Evolutionary conservation across 208 protist genomes (phyloP), one percentile per base, ranked within the genome.

Genomic region (Herpetomonas samuelpessoai): DNA sequence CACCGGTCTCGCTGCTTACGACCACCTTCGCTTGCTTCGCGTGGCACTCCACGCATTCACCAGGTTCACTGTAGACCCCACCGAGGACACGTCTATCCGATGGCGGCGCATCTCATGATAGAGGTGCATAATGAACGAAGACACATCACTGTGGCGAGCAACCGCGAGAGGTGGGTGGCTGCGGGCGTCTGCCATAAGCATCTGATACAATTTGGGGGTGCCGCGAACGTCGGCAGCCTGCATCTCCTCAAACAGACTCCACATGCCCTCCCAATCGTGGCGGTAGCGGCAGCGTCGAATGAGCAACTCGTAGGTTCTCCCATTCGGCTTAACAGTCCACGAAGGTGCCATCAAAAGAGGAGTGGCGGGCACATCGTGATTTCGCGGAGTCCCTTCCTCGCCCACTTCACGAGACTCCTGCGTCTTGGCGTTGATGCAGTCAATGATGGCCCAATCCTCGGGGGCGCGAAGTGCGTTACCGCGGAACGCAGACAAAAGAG

Each of bases 31-130:
- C 22, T 54, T 57, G 25, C 71, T 53, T 0, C 79, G 74, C 0
- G 83, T 74, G 16, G 62, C 56, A 41, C 76, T 86, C 88, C 88
- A 95, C 0, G 88, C 84, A 31, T 91, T 91, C 12, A 95, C 65
- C 18, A 95, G 45, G 56, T 56, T 87, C 6, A 88, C 39, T 0
- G 76, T 87, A 38, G 52, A 72, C 6, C 63, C 63, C 6, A 91
- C 55, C 6, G 80, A 77, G 6, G 48, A 68, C 0, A 92, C 71
- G 39, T 94, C 82, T 2, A 82, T 50, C n/a, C 75, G 62, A 49
- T 75, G 50, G 3, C 57, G 45, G 2, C 69, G 74, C 65, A 91
- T 83, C 14, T 94, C 75, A 0, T 74, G 54, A 53, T 88, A 92
- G 2, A 94, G 53, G 2, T 78, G 62, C 25, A 94, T 39, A 1